These are phyloP conservation scores for Penicillium freii DNA, from an alignment of 2,329 filamentous ascomycete species.

Conservation along the genomic window DNA sequence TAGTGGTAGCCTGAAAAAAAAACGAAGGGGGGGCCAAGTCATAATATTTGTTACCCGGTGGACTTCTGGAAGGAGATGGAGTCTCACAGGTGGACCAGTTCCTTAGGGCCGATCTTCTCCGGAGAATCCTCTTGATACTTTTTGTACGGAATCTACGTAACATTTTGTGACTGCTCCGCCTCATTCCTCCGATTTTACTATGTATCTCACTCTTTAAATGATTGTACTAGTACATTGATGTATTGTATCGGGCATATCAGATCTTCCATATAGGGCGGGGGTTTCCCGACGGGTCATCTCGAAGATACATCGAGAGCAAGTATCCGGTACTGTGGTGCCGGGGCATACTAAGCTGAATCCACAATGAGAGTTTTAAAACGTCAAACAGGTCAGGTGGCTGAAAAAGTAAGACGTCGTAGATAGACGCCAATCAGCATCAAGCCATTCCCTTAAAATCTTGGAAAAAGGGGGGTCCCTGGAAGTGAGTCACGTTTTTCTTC, in stretches of 20 bases:
- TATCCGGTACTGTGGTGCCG: neutral
- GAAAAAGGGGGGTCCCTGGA: constrained; percentile 1
- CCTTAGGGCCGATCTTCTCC: constrained; percentile 28
- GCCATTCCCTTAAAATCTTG: neutral
- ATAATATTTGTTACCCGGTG: neutral
- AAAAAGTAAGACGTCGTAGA: neutral
- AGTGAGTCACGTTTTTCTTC: constrained; percentile 22
- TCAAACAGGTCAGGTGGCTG: constrained; percentile 6
- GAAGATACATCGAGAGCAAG: neutral
- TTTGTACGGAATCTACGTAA: neutral
- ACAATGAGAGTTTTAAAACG: neutral
- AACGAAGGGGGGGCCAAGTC: constrained; percentile 6
- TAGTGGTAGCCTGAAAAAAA: constrained; percentile 15
- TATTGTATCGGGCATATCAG: neutral
- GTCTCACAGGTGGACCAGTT: constrained; percentile 20
- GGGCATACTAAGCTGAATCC: neutral
- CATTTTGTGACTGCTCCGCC: neutral
- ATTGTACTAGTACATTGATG: neutral
- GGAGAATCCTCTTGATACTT: constrained; percentile 21
- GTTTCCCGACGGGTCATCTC: neutral
- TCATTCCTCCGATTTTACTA: neutral
- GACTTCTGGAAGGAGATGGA: constrained; percentile 27
- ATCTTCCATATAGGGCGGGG: neutral
- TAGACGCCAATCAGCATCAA: constrained; percentile 13
- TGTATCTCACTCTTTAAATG: neutral